Conservation (phyloP, 345 rosid genomes). For the Lumnitzera littorea region DNA sequence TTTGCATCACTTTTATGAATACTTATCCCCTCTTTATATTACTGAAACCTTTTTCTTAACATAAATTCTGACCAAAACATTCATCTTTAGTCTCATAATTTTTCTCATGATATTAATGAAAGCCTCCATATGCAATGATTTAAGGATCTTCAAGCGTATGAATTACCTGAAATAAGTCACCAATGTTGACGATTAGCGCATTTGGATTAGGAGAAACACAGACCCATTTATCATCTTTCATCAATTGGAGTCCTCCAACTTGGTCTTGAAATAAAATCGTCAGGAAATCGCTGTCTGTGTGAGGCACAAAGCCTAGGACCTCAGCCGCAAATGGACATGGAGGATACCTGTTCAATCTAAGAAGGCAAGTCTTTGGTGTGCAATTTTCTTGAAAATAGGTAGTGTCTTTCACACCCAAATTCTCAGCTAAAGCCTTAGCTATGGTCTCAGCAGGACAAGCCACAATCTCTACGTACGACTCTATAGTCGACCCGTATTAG, state of each 20-base stretch:
- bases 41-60: no score
- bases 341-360: slow-evolving; percentile 72
- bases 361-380: slow-evolving; percentile 25
- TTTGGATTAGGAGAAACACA: slow-evolving; percentile 49
- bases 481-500: slow-evolving; percentile 29
- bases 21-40: no score
- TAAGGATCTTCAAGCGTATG: background rate
- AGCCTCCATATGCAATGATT: no score
- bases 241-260: slow-evolving; percentile 59
- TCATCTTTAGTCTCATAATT: no score
- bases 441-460: slow-evolving; percentile 33
- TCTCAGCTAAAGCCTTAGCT: slow-evolving; percentile 35
- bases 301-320: slow-evolving; percentile 65
- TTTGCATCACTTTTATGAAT: no score
- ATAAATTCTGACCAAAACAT: no score
- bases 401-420: slow-evolving; percentile 24
- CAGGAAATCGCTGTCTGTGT: slow-evolving; percentile 64
- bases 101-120: no score
- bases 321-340: slow-evolving; percentile 42
- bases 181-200: slow-evolving; percentile 54
- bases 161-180: slow-evolving; percentile 73
- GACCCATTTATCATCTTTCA: slow-evolving; percentile 48
- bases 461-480: slow-evolving; percentile 25
- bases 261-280: slow-evolving; percentile 56
- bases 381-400: slow-evolving; percentile 41